phyloP scores from a whole-genome alignment of 139 green algal genomes.

The Dunaliella primolecta region DNA sequence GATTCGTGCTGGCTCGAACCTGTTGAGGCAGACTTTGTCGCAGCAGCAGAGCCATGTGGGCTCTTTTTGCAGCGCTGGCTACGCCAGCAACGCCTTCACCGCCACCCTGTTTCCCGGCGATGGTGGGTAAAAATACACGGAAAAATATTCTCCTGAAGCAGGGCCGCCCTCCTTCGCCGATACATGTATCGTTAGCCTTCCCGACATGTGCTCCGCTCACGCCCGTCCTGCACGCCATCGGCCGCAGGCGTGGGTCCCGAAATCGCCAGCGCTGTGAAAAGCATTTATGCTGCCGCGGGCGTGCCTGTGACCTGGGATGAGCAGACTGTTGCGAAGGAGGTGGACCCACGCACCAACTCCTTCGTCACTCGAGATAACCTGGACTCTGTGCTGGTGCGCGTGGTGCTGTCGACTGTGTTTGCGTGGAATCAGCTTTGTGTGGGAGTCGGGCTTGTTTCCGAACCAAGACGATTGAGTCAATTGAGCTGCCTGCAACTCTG shows the following conservation, averaged over 20 bases:
- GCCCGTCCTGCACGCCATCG: neutral
- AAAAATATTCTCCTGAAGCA: neutral
- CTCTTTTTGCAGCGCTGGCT: conserved; percentile 2
- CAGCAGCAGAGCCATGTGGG: neutral
- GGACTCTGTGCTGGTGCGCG: conserved; percentile 85
- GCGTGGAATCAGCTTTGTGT: too few relatives aligned
- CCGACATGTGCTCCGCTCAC: conserved; percentile 3
- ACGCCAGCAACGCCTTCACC: conserved; percentile 34
- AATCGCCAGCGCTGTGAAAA: conserved; percentile 77
- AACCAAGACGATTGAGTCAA: too few relatives aligned
- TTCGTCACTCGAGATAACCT: conserved; percentile 92
- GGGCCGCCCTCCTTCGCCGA: too few relatives aligned
- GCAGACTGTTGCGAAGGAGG: conserved; percentile 76
- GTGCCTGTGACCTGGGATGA: conserved; percentile 89
- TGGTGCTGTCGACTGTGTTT: neutral
- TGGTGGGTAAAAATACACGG: conserved; percentile 13
- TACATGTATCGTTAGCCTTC: neutral
- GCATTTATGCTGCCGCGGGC: conserved; percentile 76
- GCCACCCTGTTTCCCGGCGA: conserved; percentile 77
- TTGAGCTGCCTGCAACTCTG: too few relatives aligned
- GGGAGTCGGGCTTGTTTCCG: too few relatives aligned
- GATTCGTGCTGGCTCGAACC: neutral
- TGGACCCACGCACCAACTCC: conserved; percentile 88
- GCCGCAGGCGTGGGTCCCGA: conserved; percentile 81
- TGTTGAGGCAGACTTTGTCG: neutral